Conservation (phyloP, 306 rosid genomes). For the Cyclanthera cordifolia region DNA sequence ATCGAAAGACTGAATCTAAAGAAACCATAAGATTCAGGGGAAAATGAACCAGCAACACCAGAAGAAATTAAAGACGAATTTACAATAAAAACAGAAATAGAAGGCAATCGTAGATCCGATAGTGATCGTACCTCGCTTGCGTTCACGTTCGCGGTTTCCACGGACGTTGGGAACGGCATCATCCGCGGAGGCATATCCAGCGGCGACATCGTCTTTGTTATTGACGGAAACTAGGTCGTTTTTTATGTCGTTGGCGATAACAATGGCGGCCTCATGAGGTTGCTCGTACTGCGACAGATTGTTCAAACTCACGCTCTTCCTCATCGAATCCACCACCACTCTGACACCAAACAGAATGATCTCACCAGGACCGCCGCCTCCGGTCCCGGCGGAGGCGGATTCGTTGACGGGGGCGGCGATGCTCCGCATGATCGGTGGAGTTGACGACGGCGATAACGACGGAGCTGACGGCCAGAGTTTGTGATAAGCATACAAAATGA, state of each 20-base stretch:
- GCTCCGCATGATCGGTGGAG: conserved; percentile 27
- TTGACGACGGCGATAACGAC: neutral
- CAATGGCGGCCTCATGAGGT: conserved; percentile 26
- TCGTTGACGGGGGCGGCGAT: conserved; percentile 10
- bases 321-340: conserved; percentile 86
- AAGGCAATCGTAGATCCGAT: conserved; percentile 16
- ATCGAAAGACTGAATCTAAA: neutral
- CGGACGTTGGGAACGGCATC: conserved; percentile 58
- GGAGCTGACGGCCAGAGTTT: neutral
- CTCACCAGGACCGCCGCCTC: conserved; percentile 37
- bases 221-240: conserved; percentile 14
- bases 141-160: conserved; percentile 75
- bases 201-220: conserved; percentile 31
- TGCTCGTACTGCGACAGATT: conserved; percentile 85
- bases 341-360: conserved; percentile 87
- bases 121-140: conserved; percentile 66
- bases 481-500: neutral
- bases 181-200: conserved; percentile 81
- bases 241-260: conserved; percentile 8
- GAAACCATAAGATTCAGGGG: neutral
- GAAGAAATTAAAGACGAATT: too few species aligned
- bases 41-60: neutral
- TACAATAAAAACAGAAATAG: neutral
- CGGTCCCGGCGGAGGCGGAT: conserved; percentile 20
- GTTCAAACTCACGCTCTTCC: conserved; percentile 93